Base-by-base conservation (phyloP, 2,329 filamentous ascomycete species). In the Penicillium olsonii region DNA sequence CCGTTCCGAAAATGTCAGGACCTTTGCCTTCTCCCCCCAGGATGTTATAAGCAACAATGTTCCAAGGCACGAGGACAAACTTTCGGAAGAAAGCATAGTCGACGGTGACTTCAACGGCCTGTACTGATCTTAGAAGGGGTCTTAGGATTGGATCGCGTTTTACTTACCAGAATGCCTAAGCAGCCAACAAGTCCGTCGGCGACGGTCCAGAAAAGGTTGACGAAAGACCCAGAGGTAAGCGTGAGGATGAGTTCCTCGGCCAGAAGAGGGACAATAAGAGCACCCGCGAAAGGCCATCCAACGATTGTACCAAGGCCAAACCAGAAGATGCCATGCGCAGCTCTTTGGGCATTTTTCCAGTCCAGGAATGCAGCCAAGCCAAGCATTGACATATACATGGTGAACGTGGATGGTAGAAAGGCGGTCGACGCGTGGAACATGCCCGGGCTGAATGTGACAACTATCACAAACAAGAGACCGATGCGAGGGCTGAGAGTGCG, bases 21-120 rank as follows among this genome's bases (percentile, higher is more conserved):
- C 92, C 94, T 65, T 78, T 81, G 26, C 85, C 88, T 0, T 83
- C 81, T 6, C 84, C 84, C 7, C 88, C 88, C 67, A 99, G 92
- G 37, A 99, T 84, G 68, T 99, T 99, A 79, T 99, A 99, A 57
- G 87, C 83, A 63, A 99, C 85, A 64, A 99, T 97, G 66, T 96
- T 96, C 79, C 90, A 88, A 0, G 91, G 85, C 6, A 96, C 90
- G 33, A 92, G 71, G 4, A 84, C 85, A 6, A 87, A 58, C 64
- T 89, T 89, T 57, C 83, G 85, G 74, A 96, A 97, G 70, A 96
- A 96, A 66, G 90, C 88, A 12, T 85, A 81, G 64, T 96, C 94
- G 60, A 95, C 75, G 5, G 76, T 73, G 5, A 87, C 78, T 65
- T 96, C 90, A 2, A 85, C 59, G 34, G 78, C 75, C 89, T 92